Evolutionary conservation across 2,329 filamentous ascomycete genomes (phyloP), one percentile per base, ranked within the genome.

Genomic region (Colletotrichum noveboracense): DNA sequence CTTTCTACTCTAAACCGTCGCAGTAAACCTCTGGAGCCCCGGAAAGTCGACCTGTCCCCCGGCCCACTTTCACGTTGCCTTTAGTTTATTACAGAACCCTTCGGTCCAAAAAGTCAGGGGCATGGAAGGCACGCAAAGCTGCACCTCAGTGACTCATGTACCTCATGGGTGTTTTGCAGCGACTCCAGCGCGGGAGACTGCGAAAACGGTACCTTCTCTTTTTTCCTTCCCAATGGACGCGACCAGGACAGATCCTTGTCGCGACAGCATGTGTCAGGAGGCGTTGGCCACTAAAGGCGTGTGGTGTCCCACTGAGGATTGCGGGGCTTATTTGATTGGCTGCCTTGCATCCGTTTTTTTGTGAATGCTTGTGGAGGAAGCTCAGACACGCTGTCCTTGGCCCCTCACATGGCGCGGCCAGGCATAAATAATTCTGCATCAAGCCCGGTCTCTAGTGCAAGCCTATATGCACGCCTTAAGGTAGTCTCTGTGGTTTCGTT

Each of bases 251-350:
- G 74, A 75, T 79, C 81, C 82, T 77, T 82, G 81, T 84, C 81
- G 81, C 81, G 80, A 82, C 79, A 75, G 78, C 79, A 81, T 82
- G 80, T 83, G 82, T 83, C 80, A 81, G 77, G 79, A 80, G 80
- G 76, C 56, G 71, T 78, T 77, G 73, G 74, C 73, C 78, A 77
- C 74, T 66, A 62, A 28, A 66, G 60, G 75, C 48, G 58, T n/a
- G 52, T 18, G 64, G 34, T 34, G 64, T 66, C 48, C 64, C 58
- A 55, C 66, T n/a, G 38, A 28, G 48, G 70, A 73, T 74, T 70
- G 30, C 56, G 60, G 70, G 72, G 36, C 72, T 26, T 32, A 26
- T 77, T 38, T 77, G 61, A 77, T 77, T 78, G 75, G 72, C 58
- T 32, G n/a, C n/a, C 38, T 65, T 30, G 43, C 43, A 52, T 52